A percentile compares a stretch with the other conserved stretches of the same genome.
Evolutionary conservation across 2,329 filamentous ascomycete genomes (phyloP).

Genomic region (Alternaria sp.): DNA sequence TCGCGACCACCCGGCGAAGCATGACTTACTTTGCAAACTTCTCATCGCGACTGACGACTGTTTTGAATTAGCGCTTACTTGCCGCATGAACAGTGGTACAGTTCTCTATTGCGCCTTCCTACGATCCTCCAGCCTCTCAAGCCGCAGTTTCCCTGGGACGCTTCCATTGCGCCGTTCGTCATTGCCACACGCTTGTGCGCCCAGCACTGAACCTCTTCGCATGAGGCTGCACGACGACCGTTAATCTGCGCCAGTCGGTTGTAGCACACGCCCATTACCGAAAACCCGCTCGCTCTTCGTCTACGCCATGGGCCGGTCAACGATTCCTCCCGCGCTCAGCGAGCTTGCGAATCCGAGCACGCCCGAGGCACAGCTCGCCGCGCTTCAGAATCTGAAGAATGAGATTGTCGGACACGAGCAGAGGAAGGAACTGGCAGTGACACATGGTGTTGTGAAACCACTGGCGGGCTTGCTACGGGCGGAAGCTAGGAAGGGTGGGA

Average conservation of each 20-base stretch:
- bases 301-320: constrained; percentile 43
- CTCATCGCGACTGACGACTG: background rate
- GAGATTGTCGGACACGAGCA: constrained; percentile 86
- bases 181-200: constrained; percentile 7
- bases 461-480: constrained; percentile 61
- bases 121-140: constrained; percentile 10
- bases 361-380: constrained; percentile 54
- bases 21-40: background rate
- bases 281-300: constrained; percentile 6
- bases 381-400: constrained; percentile 81
- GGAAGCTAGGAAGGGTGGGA: constrained; percentile 52
- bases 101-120: constrained; percentile 17
- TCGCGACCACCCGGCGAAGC: background rate
- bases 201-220: constrained; percentile 3
- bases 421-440: constrained; percentile 81
- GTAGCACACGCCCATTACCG: constrained; percentile 13
- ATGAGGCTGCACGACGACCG: constrained; percentile 9
- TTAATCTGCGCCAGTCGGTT: constrained; percentile 12
- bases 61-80: background rate
- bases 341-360: constrained; percentile 49
- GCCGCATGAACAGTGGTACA: constrained; percentile 7
- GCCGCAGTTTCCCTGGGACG: background rate
- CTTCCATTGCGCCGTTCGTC: constrained; percentile 4
- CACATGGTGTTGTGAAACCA: constrained; percentile 70
- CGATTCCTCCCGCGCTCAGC: constrained; percentile 43